A percentile compares a stretch with the other conserved stretches of the same genome.
These are phyloP conservation scores for Trichoderma orchidacearum DNA, from an alignment of 495 filamentous ascomycete genomes.

Conservation along the genomic window DNA sequence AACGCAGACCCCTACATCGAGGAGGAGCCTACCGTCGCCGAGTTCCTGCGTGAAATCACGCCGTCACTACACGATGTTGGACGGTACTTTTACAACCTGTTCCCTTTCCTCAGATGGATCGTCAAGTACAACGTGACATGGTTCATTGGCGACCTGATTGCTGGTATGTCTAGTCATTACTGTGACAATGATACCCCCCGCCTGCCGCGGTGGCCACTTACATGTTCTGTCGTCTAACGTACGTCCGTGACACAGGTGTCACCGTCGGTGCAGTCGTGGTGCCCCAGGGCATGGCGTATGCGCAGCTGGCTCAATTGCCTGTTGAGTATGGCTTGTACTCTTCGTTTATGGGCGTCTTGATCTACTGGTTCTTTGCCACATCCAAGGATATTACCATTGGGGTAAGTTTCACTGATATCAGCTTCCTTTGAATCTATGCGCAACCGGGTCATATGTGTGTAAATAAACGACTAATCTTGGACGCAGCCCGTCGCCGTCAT, in stretches of 20 bases:
- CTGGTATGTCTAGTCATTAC: conserved; percentile 4
- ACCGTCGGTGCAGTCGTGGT: conserved; percentile 35
- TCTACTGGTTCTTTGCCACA: conserved; percentile 57
- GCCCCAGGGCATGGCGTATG: conserved; percentile 54
- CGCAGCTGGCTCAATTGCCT: conserved; percentile 40
- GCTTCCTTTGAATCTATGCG: neutral
- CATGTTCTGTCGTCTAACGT: neutral
- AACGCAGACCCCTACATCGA: conserved; percentile 45
- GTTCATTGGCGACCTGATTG: conserved; percentile 20
- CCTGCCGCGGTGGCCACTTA: conserved; percentile 11
- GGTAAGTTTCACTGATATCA: conserved; percentile 24
- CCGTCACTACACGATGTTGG: conserved; percentile 35
- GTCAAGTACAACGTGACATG: conserved; percentile 20
- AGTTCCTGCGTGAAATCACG: conserved; percentile 47
- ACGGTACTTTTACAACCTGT: conserved; percentile 29
- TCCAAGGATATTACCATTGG: conserved; percentile 60
- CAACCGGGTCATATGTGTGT: too few relatives aligned
- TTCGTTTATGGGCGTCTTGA: conserved; percentile 50
- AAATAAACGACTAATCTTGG: too few relatives aligned
- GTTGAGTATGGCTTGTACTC: conserved; percentile 52
- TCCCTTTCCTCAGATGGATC: conserved; percentile 17
- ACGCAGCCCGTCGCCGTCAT: conserved; percentile 83
- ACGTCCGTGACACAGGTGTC: conserved; percentile 10
- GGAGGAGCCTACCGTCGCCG: conserved; percentile 51
- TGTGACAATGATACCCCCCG: neutral